Percentiles rank a stretch among this genome's conserved stretches.
These are phyloP conservation scores for Candida xyloterini DNA, from an alignment of 805 yeast genomes.

Conservation along the genomic window DNA sequence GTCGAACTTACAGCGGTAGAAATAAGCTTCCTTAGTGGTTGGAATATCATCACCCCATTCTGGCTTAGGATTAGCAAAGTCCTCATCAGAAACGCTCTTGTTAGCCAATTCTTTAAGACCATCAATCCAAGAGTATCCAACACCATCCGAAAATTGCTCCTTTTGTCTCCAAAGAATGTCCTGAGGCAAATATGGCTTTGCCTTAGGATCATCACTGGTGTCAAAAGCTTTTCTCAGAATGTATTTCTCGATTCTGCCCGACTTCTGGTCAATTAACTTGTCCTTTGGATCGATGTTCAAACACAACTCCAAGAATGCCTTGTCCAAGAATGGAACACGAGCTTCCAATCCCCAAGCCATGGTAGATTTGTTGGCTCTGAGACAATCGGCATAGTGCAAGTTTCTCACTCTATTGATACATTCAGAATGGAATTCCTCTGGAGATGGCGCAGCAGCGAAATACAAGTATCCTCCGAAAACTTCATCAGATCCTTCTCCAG, in stretches of 20 bases:
- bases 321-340: conserved; percentile 98
- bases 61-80: conserved; percentile 84
- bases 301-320: conserved; percentile 82
- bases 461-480: conserved; percentile 97
- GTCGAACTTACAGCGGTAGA: conserved; percentile 97
- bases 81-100: conserved; percentile 80
- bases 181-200: conserved; percentile 86
- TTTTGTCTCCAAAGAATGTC: conserved; percentile 99
- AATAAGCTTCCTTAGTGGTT: conserved; percentile 97
- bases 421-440: conserved; percentile 92
- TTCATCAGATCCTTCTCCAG: conserved; percentile 99
- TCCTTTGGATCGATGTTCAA: conserved; percentile 95
- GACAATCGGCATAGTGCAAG: conserved; percentile 95
- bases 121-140: conserved; percentile 99
- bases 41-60: conserved; percentile 97
- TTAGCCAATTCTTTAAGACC: conserved; percentile 95
- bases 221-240: conserved; percentile 96
- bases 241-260: conserved; percentile 90
- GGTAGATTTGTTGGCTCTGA: conserved; percentile 98
- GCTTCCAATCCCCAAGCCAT: conserved; percentile 99
- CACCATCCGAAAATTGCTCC: conserved; percentile 99
- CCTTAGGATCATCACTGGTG: conserved; percentile 75
- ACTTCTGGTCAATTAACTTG: conserved; percentile 71
- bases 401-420: conserved; percentile 95
- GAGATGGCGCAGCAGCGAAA: conserved; percentile 94